Percentiles rank a stretch among this genome's conserved stretches.
These are phyloP conservation scores for Coccomyxa subellipsoidea DNA, from an alignment of 163 green algal genomes.

Conservation along the genomic window DNA sequence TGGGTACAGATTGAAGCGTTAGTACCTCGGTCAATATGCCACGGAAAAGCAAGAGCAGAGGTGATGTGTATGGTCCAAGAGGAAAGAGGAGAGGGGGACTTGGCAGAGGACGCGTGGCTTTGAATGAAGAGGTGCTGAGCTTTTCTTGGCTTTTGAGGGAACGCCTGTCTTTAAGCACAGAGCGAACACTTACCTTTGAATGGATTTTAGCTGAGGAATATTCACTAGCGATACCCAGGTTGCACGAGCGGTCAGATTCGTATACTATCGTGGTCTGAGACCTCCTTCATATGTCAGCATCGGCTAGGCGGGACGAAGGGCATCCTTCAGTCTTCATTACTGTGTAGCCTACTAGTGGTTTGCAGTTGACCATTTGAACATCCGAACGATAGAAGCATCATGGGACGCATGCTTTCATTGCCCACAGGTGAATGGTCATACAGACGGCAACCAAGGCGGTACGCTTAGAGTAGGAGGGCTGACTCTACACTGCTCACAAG, in stretches of 20 bases:
- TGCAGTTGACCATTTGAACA: no score
- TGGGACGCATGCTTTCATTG: no score
- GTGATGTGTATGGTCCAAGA: conserved; percentile 9
- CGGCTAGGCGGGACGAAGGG: no score
- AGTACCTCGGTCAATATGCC: background rate
- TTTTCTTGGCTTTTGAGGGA: background rate
- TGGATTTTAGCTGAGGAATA: background rate
- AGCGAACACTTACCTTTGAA: no score
- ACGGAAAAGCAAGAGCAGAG: conserved; percentile 7
- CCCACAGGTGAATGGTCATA: background rate
- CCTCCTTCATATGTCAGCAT: no score
- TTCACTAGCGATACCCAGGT: background rate
- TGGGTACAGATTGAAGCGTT: background rate
- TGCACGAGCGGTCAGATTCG: no score
- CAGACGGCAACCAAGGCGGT: background rate
- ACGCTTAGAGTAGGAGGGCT: background rate
- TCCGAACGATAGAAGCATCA: no score
- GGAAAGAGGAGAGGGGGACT: background rate
- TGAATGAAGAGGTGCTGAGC: background rate
- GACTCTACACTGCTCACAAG: background rate
- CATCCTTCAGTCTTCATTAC: no score
- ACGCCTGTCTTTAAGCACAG: no score
- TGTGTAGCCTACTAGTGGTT: no score
- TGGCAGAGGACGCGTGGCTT: background rate
- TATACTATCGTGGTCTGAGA: no score